These are phyloP conservation scores for Cladosporium sp. DNA, from an alignment of 2,329 filamentous ascomycete species.

Conservation along the genomic window DNA sequence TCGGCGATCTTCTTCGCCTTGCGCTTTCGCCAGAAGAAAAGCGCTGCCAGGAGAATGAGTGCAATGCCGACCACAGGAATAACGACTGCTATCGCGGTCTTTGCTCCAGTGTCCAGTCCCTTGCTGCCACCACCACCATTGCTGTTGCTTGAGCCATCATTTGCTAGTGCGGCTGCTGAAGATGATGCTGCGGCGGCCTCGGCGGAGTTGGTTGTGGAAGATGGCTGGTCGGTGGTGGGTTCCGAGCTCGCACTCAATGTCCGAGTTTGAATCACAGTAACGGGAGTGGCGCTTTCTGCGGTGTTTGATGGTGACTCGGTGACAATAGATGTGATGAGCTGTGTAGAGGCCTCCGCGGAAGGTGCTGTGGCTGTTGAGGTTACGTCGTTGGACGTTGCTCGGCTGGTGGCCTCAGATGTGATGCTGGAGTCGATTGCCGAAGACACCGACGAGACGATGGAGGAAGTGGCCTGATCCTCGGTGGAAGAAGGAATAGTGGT, in stretches of 20 bases:
- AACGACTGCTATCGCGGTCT: slow-evolving; percentile 88
- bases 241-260: slow-evolving; percentile 11
- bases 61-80: slow-evolving; percentile 88
- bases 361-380: slow-evolving; percentile 20
- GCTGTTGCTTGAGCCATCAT: slow-evolving; percentile 14
- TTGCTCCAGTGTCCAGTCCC: slow-evolving; percentile 60
- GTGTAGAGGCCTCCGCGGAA: slow-evolving; percentile 18
- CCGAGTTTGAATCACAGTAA: slow-evolving; percentile 23
- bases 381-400: neutral
- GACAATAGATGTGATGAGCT: slow-evolving; percentile 22
- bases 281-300: slow-evolving; percentile 13
- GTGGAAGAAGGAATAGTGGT: slow-evolving; percentile 2
- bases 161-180: slow-evolving; percentile 17
- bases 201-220: slow-evolving; percentile 1
- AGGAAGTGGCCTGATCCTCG: slow-evolving; percentile 6
- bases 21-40: slow-evolving; percentile 85
- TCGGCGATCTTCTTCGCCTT: slow-evolving; percentile 81
- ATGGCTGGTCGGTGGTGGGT: slow-evolving; percentile 14
- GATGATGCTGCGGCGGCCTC: slow-evolving; percentile 15
- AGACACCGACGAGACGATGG: slow-evolving; percentile 19
- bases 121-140: slow-evolving; percentile 22
- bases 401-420: slow-evolving; percentile 10
- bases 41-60: slow-evolving; percentile 67
- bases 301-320: slow-evolving; percentile 15
- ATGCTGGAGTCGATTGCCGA: slow-evolving; percentile 10